phyloP scores from a whole-genome alignment of 306 rosid genomes.

The Cucumis sativus region Cucumber_9930_V3 NC_026660.2:8358001-8358500 shows the following conservation, averaged over 20 bases:
- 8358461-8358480: neutral
- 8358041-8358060: neutral
- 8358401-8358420: neutral
- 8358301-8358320: constrained; percentile 4
- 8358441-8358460: neutral
- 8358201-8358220: constrained; percentile 86
- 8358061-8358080: neutral
- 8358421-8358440: neutral
- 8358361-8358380: neutral
- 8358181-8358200: constrained; percentile 17
- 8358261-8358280: constrained; percentile 95
- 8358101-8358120: neutral
- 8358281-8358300: constrained; percentile 17
- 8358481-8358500: neutral
- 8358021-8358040: neutral
- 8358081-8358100: neutral
- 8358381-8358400: neutral
- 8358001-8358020: neutral
- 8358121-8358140: neutral
- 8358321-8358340: neutral
- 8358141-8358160: neutral
- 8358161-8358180: constrained; percentile 8
- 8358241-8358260: constrained; percentile 66
- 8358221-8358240: constrained; percentile 67
- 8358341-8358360: neutral